Percentiles rank a stretch among this genome's conserved stretches.
phyloP scores from a whole-genome alignment of 176 grass and related monocot species.

The Carex myosuroides region DNA sequence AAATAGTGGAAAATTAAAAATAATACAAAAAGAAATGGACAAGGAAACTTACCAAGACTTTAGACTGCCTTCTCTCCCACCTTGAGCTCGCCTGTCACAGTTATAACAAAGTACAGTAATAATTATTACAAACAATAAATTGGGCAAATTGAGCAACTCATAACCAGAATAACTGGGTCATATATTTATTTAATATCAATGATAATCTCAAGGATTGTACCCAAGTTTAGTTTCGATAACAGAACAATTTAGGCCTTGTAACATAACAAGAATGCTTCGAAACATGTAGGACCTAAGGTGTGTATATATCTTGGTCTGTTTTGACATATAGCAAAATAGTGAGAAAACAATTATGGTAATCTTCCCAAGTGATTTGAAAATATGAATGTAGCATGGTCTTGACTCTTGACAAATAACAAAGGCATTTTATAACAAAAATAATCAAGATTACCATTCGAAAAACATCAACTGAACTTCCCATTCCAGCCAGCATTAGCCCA shows the following conservation, averaged over 20 bases:
- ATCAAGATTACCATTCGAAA: constrained; percentile 70
- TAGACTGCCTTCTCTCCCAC: constrained; percentile 82
- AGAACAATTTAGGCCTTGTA: not conserved
- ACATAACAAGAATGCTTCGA: not conserved
- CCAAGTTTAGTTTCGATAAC: not conserved
- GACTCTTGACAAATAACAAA: not conserved
- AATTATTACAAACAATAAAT: not conserved
- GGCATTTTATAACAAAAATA: not conserved
- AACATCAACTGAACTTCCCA: constrained; percentile 79
- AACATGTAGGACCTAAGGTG: not conserved
- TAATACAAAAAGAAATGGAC: constrained; percentile 19
- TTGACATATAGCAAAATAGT: not conserved
- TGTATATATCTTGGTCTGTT: not conserved
- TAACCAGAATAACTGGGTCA: not conserved
- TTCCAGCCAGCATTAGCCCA: constrained; percentile 92
- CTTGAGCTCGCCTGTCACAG: constrained; percentile 46
- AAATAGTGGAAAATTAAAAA: not conserved
- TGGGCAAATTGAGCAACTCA: not conserved
- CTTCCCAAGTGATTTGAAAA: not conserved
- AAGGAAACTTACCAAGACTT: constrained; percentile 63
- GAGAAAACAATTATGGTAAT: not conserved
- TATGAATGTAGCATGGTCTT: not conserved
- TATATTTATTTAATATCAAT: not conserved
- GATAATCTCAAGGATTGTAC: not conserved
- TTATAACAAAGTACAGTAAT: constrained; percentile 16